Evolutionary conservation across 2,329 filamentous ascomycete species (phyloP).

Genomic region (Atkinsonella texensis): DNA sequence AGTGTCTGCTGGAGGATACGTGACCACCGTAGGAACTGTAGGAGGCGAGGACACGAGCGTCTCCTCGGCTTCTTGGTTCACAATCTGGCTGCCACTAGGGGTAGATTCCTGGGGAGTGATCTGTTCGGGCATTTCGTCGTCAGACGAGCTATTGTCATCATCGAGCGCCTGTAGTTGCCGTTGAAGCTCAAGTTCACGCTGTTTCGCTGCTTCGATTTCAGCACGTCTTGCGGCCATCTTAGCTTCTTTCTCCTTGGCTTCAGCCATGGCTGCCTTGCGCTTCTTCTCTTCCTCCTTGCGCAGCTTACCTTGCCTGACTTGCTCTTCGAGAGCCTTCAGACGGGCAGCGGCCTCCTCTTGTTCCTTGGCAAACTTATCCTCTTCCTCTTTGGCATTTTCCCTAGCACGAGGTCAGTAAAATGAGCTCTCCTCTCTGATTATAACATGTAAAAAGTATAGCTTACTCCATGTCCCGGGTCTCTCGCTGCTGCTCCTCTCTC

Average conservation of each 20-base stretch:
- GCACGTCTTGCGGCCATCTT: slow-evolving; percentile 74
- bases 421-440: not conserved
- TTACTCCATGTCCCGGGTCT: slow-evolving; percentile 72
- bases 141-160: slow-evolving; percentile 64
- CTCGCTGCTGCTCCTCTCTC: slow-evolving; percentile 62
- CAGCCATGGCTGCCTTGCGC: slow-evolving; percentile 71
- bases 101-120: slow-evolving; percentile 50
- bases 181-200: slow-evolving; percentile 81
- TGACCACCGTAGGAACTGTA: slow-evolving; percentile 37
- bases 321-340: slow-evolving; percentile 81
- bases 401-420: slow-evolving; percentile 33
- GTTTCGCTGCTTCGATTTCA: slow-evolving; percentile 82
- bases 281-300: slow-evolving; percentile 96
- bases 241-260: slow-evolving; percentile 79
- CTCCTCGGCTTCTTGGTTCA: slow-evolving; percentile 42
- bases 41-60: slow-evolving; percentile 37
- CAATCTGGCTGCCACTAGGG: slow-evolving; percentile 36
- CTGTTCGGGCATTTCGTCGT: slow-evolving; percentile 65
- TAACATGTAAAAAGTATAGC: slow-evolving; percentile 26
- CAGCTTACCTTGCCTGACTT: slow-evolving; percentile 84
- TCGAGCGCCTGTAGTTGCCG: slow-evolving; percentile 68
- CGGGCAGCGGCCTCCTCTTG: slow-evolving; percentile 71
- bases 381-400: slow-evolving; percentile 59
- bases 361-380: slow-evolving; percentile 70
- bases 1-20: slow-evolving; percentile 46